Evolutionary conservation across 2,329 filamentous ascomycete species (phyloP), one percentile per base, ranked within the genome.

Genomic region (Xylaria sp.): DNA sequence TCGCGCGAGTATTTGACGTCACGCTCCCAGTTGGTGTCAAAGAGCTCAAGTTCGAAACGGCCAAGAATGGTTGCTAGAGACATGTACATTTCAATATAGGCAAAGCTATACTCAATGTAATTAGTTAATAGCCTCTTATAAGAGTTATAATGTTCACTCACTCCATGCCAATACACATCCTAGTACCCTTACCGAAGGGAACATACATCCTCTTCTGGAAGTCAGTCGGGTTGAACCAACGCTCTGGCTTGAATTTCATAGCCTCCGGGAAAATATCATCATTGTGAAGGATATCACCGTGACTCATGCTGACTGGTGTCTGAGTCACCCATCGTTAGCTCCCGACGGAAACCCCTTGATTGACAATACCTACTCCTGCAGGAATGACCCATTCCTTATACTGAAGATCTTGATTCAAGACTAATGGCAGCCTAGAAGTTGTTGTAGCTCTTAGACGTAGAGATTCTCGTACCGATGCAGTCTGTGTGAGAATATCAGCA

Each of bases 141-240:
- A 23, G 44, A 9, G 18, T 47, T 47, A 12, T 5, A 16, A 3
- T 3, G 23, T 51, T 25, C 3, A 51, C 48, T 51, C 32, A 57
- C 53, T 57, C 53, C 13, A 57, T n/a, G 10, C 53, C 53, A 4
- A 57, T 57, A 16, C 53, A 57, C 53, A 57, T 57, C n/a, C 53
- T 57, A 2, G 53, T 57, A 23, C 53, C 53, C 53, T 57, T 57
- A 32, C 53, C 53, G 23, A 57, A 57, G 10, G 53, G 53, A 13
- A 57, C 53, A 25, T 40, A 57, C 53, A 57, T 57, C 21, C 53
- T 57, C 32, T 57, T 57, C 18, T 57, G 53, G 18, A 40, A 25
- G 13, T 57, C 53, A 18, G 53, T 57, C 2, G 53, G 32, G 21
- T 57, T 57, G 32, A 57, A 57, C 53, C 53, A 57, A 6, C 53